phyloP scores from a whole-genome alignment of 306 rosid species.

The Lathyrus sativus region DNA sequence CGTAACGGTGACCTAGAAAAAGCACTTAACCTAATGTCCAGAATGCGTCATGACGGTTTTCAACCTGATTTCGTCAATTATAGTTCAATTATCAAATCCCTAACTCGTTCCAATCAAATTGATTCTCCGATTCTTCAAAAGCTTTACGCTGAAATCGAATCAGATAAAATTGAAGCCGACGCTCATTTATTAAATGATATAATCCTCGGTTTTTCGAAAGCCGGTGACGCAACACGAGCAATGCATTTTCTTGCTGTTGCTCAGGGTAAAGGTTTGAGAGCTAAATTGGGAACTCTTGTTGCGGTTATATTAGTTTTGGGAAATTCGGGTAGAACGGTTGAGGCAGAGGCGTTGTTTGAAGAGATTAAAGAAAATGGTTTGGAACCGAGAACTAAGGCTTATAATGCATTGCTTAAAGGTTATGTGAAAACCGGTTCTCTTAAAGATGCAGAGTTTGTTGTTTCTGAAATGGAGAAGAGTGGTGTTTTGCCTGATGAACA shows the following conservation, averaged over 20 bases:
- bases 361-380: conserved; percentile 78
- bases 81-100: conserved; percentile 79
- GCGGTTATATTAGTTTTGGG: conserved; percentile 75
- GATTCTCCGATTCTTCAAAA: conserved; percentile 74
- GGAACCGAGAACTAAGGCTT: conserved; percentile 79
- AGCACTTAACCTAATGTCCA: conserved; percentile 74
- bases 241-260: conserved; percentile 73
- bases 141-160: conserved; percentile 70
- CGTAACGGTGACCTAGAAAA: conserved; percentile 82
- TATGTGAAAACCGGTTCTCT: conserved; percentile 72
- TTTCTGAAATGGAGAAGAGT: conserved; percentile 76
- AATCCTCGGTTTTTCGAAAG: conserved; percentile 72
- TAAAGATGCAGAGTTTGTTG: conserved; percentile 75
- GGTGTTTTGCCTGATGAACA: conserved; percentile 80
- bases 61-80: conserved; percentile 78
- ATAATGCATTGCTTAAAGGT: conserved; percentile 82
- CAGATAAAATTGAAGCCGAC: conserved; percentile 76
- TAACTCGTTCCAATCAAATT: conserved; percentile 70
- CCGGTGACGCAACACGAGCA: conserved; percentile 71
- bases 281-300: conserved; percentile 64
- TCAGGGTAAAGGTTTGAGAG: conserved; percentile 75
- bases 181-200: conserved; percentile 76
- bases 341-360: conserved; percentile 88
- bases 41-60: conserved; percentile 85
- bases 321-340: conserved; percentile 66